Evolutionary conservation across 2,329 filamentous ascomycete species (phyloP), one percentile per base, ranked within the genome.

Genomic region (Tolypocladium pustulatum): DNA sequence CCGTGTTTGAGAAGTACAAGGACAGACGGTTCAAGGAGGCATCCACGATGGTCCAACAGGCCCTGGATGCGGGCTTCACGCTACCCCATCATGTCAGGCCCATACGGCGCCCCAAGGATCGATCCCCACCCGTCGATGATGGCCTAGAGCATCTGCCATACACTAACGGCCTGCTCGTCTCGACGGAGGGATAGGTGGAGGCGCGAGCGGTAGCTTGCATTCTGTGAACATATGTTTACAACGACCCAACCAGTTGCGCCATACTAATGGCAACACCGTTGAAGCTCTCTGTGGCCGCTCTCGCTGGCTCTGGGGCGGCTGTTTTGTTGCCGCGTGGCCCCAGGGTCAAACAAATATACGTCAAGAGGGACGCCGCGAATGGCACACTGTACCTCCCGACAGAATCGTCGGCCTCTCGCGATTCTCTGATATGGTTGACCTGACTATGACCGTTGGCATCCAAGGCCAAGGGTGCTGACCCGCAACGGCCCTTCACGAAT

Each of bases 1-100:
- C 91, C 9, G 88, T 99, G 49, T 97, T 84, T 69, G 90, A 96
- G 58, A 99, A 99, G 75, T 99, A 97, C 75, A 81, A 84, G 41
- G 89, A 95, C 71, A 89, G 87, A 69, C 85, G 89, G 57, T 97
- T 91, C 79, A 95, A 95, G 79, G 83, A 87, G 58, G 90, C 90
- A 12, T 90, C 94, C 22, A 75, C 84, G 25, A 91, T 89, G 65
- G 93, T 96, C 58, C 85, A 92, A 71, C 79, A 78, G 22, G 88
- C 93, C 71, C 78, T 97, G 62, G 75, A 77, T 60, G 82, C 81
- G 25, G 83, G 84, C 4, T 86, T 84, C 65, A 71, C 65, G 32
- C 73, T 86, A 37, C 75, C 79, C 17, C 73, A 76, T 56, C 69
- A 72, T 57, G 60, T 63, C 20, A 54, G 69, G 56, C 83, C 72